Evolutionary conservation across 2,329 filamentous ascomycete species (phyloP).

Genomic region (Fusarium piperis): DNA sequence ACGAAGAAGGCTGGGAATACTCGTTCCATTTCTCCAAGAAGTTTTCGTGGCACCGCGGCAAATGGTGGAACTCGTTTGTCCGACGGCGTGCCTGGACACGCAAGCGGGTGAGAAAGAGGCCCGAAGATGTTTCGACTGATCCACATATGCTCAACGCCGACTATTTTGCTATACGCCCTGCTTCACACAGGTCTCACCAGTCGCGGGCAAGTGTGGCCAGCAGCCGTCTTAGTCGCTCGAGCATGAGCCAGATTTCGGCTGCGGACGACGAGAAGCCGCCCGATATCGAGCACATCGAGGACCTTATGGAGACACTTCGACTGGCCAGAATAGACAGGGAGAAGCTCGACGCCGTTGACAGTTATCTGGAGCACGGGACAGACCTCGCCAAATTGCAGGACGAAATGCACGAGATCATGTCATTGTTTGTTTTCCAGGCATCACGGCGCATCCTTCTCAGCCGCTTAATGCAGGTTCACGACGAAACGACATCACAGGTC

Average conservation of each 20-base stretch:
- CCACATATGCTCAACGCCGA: constrained; percentile 77
- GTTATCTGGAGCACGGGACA: constrained; percentile 81
- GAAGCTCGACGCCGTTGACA: constrained; percentile 84
- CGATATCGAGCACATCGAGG: constrained; percentile 70
- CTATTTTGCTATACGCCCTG: constrained; percentile 80
- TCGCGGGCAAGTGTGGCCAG: constrained; percentile 48
- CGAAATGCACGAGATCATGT: constrained; percentile 87
- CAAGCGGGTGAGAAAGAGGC: constrained; percentile 73
- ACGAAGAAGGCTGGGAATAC: constrained; percentile 96
- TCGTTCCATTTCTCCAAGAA: constrained; percentile 82
- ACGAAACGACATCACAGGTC: constrained; percentile 51
- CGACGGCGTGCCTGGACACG: constrained; percentile 88
- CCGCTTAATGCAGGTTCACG: constrained; percentile 69
- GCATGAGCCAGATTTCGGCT: constrained; percentile 49
- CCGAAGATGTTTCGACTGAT: constrained; percentile 57
- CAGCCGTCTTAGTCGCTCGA: constrained; percentile 49
- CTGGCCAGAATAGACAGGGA: constrained; percentile 85
- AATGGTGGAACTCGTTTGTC: constrained; percentile 97
- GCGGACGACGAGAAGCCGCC: constrained; percentile 67
- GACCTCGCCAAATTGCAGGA: constrained; percentile 80
- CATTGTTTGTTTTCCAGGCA: constrained; percentile 86
- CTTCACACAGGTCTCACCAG: constrained; percentile 50
- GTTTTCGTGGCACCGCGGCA: constrained; percentile 88
- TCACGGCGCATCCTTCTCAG: constrained; percentile 81
- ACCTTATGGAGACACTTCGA: constrained; percentile 75